A percentile compares a stretch with the other conserved stretches of the same genome.
Evolutionary conservation across 257 asterid species (phyloP).

Genomic region (Nicotiana attenuata): DNA sequence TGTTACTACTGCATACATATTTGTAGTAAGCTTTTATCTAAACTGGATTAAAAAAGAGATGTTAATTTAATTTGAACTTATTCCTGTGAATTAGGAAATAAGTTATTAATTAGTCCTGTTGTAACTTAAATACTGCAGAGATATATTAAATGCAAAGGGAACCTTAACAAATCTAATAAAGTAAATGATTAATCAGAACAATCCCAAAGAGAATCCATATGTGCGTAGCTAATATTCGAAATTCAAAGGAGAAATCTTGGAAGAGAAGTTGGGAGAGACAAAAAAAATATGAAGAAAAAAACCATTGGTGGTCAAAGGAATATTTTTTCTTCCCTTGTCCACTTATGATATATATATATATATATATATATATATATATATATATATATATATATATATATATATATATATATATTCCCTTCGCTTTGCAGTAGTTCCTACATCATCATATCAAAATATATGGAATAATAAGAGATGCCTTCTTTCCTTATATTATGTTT

Average conservation of each 20-base stretch:
- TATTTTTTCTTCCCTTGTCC: conserved; percentile 2
- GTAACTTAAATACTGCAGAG: neutral
- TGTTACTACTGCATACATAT: neutral
- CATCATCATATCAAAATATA: conserved; percentile 5
- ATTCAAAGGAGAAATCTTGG: conserved; percentile 16
- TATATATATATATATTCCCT: conserved; percentile 8
- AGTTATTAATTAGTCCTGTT: neutral
- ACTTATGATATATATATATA: neutral
- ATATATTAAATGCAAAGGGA: neutral
- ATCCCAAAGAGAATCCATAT: neutral
- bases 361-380: too few species aligned
- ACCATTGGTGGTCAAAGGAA: conserved; percentile 28
- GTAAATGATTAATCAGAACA: neutral
- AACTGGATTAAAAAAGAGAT: neutral
- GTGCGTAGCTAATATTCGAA: conserved; percentile 18
- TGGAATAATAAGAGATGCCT: conserved; percentile 19
- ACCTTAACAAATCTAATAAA: conserved; percentile 8
- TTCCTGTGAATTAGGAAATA: neutral
- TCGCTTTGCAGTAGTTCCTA: conserved; percentile 8
- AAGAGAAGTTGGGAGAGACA: conserved; percentile 5
- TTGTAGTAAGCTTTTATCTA: neutral
- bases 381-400: too few species aligned
- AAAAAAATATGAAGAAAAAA: neutral
- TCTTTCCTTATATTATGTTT: conserved; percentile 5
- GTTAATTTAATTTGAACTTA: neutral